Evolutionary conservation across 495 filamentous ascomycete genomes (phyloP).

Genomic region (Hypoxylon fuscum): DNA sequence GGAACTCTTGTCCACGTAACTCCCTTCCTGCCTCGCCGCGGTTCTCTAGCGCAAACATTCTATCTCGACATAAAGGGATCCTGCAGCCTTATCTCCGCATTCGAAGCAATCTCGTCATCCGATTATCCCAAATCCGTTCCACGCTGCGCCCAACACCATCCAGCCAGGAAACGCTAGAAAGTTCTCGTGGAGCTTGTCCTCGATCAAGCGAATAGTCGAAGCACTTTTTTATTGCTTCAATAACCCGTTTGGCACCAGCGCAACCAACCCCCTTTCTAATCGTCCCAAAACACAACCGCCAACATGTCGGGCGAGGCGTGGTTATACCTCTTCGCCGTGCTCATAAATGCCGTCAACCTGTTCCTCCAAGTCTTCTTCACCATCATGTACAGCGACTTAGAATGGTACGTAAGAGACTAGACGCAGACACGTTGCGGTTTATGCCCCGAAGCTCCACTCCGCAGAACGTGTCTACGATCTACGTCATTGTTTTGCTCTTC

Average conservation of each 20-base stretch:
- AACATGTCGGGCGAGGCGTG: constrained; percentile 99
- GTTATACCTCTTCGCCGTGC: constrained; percentile 97
- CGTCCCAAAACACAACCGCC: constrained; percentile 38
- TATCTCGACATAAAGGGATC: constrained; percentile 6
- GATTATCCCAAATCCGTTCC: constrained; percentile 18
- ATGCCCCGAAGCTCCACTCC: constrained; percentile 4
- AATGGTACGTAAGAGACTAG: constrained; percentile 76
- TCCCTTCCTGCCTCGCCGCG: constrained; percentile 7
- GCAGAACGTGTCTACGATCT: constrained; percentile 17
- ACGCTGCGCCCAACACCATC: constrained; percentile 18
- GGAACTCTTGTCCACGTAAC: constrained; percentile 20
- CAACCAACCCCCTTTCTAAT: constrained; percentile 6
- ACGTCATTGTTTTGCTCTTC: constrained; percentile 35
- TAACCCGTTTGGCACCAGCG: constrained; percentile 12
- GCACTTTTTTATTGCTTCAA: constrained; percentile 1
- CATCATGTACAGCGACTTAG: constrained; percentile 99
- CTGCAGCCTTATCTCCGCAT: constrained; percentile 44
- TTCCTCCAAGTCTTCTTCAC: constrained; percentile 99
- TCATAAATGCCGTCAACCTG: constrained; percentile 99
- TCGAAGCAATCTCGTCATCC: constrained; percentile 12
- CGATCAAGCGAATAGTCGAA: constrained; percentile 1
- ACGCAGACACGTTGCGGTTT: neutral
- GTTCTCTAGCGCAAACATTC: constrained; percentile 12
- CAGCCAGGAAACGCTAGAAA: constrained; percentile 3
- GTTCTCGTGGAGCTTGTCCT: constrained; percentile 1